These are phyloP conservation scores for Aquilaria yunnanensis DNA, from an alignment of 345 rosid species.

Conservation along the genomic window DNA sequence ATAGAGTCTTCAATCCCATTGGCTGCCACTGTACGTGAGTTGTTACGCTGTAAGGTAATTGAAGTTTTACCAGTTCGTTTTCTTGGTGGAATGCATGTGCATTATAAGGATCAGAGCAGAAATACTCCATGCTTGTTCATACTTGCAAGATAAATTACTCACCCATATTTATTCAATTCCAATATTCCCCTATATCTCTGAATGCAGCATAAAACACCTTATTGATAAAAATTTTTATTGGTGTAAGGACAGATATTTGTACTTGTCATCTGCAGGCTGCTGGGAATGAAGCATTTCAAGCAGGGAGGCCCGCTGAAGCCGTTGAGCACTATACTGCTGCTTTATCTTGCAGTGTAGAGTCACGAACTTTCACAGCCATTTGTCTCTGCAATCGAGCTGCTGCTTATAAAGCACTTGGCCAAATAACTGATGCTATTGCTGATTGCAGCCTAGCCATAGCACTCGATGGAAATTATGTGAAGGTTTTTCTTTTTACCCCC, in stretches of 20 bases:
- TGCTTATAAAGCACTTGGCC: conserved; percentile 77
- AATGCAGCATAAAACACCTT: too few species aligned
- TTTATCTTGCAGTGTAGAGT: conserved; percentile 66
- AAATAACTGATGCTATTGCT: conserved; percentile 80
- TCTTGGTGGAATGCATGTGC: too few species aligned
- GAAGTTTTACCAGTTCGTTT: too few species aligned
- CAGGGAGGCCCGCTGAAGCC: conserved; percentile 83
- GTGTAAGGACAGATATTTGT: not conserved
- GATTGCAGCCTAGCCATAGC: conserved; percentile 98
- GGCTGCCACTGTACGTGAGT: conserved; percentile 58
- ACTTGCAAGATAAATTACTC: too few species aligned
- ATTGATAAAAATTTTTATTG: not conserved
- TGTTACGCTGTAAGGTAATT: conserved; percentile 70
- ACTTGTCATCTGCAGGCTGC: conserved; percentile 42
- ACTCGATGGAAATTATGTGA: conserved; percentile 73
- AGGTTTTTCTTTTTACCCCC: conserved; percentile 40
- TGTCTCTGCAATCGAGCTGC: conserved; percentile 99
- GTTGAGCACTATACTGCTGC: conserved; percentile 88
- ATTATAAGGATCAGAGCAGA: too few species aligned
- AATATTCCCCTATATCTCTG: too few species aligned
- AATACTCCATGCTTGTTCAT: too few species aligned
- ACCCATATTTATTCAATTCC: too few species aligned
- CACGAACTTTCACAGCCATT: conserved; percentile 85
- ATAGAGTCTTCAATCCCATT: conserved; percentile 55
- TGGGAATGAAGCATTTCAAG: conserved; percentile 93